Conservation (phyloP, 331 rosid species). For the Quercus phellos region DNA sequence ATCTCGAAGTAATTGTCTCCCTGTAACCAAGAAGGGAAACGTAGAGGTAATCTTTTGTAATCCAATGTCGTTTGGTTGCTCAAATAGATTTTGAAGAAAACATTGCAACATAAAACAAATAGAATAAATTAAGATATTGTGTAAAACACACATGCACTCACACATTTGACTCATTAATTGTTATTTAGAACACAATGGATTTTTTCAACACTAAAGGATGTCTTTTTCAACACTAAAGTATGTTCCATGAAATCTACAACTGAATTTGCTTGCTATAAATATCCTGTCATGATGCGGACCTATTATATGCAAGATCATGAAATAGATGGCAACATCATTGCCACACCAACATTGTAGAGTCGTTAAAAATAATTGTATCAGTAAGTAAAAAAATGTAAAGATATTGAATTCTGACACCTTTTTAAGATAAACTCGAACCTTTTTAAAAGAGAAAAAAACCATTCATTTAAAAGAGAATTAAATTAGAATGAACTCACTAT, state of each 20-base stretch:
- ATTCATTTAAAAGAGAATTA: too few relatives aligned
- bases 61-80: neutral
- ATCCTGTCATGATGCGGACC: neutral
- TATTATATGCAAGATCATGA: neutral
- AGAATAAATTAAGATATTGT: neutral
- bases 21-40: constrained; percentile 24
- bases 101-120: neutral
- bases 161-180: constrained; percentile 1
- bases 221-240: neutral
- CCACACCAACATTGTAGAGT: neutral
- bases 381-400: neutral
- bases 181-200: constrained; percentile 2
- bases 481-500: neutral
- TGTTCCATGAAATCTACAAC: neutral
- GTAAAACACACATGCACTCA: neutral
- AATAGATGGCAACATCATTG: too few relatives aligned
- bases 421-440: constrained; percentile 3
- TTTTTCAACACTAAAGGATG: neutral
- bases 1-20: constrained; percentile 94
- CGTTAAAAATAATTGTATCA: neutral
- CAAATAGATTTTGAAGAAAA: neutral
- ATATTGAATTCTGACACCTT: neutral
- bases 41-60: neutral
- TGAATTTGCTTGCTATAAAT: neutral
- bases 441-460: neutral